Percentiles rank a stretch among this genome's conserved stretches.
These are phyloP conservation scores for Penicillium verhagenii DNA, from an alignment of 495 filamentous ascomycete genomes.

Conservation along the genomic window DNA sequence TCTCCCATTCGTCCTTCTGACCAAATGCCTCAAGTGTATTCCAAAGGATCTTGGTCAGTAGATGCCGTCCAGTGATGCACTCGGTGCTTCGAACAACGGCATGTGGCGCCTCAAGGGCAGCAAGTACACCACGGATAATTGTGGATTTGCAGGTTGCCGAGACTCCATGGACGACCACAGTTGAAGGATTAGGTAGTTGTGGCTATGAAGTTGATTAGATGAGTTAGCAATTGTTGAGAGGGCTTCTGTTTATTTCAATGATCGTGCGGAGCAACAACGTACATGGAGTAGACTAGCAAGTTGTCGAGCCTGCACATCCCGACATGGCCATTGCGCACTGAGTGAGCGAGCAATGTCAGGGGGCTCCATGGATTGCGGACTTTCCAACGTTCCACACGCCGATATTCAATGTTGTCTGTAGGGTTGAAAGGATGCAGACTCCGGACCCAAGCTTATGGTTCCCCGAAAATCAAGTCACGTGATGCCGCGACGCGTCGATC, in stretches of 20 bases:
- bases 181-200: constrained; percentile 46
- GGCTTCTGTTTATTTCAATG: not conserved
- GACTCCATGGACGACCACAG: constrained; percentile 79
- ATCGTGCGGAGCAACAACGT: constrained; percentile 20
- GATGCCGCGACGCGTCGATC: constrained; percentile 12
- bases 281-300: constrained; percentile 63
- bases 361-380: constrained; percentile 25
- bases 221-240: constrained; percentile 14
- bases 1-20: constrained; percentile 37
- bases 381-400: not conserved
- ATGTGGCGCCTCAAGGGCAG: constrained; percentile 52
- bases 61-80: constrained; percentile 86
- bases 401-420: not conserved
- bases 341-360: constrained; percentile 36
- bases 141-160: constrained; percentile 88
- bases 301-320: constrained; percentile 62
- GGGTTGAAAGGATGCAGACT: not conserved
- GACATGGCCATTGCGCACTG: constrained; percentile 59
- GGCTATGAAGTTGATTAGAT: constrained; percentile 28
- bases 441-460: not conserved
- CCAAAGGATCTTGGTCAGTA: constrained; percentile 64
- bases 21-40: constrained; percentile 37
- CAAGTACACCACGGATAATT: constrained; percentile 63
- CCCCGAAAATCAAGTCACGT: constrained; percentile 13
- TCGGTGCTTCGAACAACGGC: constrained; percentile 77